Percentiles rank a stretch among this genome's conserved stretches.
These are phyloP conservation scores for Viola pubescens DNA, from an alignment of 441 rosid genomes.

Conservation along the genomic window DNA sequence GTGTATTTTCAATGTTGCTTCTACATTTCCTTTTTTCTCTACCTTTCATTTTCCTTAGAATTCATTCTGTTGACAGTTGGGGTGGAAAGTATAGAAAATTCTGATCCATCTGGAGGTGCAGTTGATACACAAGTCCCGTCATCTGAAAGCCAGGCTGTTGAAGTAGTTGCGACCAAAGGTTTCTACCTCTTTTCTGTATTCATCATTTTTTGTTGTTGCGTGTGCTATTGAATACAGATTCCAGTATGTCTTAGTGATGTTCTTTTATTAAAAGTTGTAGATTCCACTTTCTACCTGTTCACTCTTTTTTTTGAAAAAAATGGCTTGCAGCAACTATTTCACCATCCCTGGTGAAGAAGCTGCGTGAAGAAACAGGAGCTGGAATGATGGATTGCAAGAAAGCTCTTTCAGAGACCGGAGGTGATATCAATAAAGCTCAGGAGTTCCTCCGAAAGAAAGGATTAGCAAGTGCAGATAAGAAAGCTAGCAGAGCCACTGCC, in stretches of 20 bases:
- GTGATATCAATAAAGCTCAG: conserved; percentile 78
- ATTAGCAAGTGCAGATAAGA: conserved; percentile 89
- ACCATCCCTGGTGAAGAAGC: conserved; percentile 85
- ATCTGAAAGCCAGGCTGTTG: conserved; percentile 32
- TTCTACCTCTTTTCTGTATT: conserved; percentile 7
- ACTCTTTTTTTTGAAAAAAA: not conserved
- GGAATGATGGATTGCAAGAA: conserved; percentile 99
- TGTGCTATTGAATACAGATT: conserved; percentile 4
- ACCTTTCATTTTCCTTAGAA: not conserved
- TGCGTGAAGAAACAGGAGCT: conserved; percentile 93
- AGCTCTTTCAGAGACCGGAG: conserved; percentile 71
- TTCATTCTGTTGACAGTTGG: conserved; percentile 20
- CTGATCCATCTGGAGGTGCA: conserved; percentile 26
- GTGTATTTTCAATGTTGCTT: not conserved
- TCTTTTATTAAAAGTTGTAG: not conserved
- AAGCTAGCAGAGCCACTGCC: conserved; percentile 78
- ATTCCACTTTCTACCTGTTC: conserved; percentile 5
- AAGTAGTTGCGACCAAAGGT: conserved; percentile 44
- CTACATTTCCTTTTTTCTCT: conserved; percentile 1
- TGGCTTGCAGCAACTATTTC: conserved; percentile 48
- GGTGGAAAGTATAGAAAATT: conserved; percentile 28
- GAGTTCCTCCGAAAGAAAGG: conserved; percentile 94
- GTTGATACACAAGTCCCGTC: conserved; percentile 24
- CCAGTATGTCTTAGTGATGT: not conserved
- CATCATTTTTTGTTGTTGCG: not conserved